phyloP scores from a whole-genome alignment of 1,139 yeast species.

The Blastobotrys arbuscula region DNA sequence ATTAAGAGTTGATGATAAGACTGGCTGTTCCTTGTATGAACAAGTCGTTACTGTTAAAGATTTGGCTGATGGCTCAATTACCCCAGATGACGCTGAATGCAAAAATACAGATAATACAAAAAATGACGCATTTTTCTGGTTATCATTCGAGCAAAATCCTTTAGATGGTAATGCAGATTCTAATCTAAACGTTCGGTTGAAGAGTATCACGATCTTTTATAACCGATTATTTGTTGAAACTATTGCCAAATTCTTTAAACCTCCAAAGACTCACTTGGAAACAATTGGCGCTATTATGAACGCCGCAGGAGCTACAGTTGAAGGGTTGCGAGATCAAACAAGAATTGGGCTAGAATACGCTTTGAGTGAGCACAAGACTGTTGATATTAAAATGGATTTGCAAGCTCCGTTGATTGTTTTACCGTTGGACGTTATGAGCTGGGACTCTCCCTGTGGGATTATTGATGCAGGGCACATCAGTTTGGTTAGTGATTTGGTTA shows the following conservation, averaged over 20 bases:
- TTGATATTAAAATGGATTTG: conserved; percentile 76
- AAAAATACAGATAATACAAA: conserved; percentile 20
- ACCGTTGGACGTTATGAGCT: conserved; percentile 73
- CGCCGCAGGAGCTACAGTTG: conserved; percentile 94
- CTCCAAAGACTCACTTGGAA: conserved; percentile 80
- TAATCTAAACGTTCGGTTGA: conserved; percentile 61
- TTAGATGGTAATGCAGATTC: conserved; percentile 80
- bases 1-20: conserved; percentile 82
- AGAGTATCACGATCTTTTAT: conserved; percentile 85
- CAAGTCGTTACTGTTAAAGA: conserved; percentile 87
- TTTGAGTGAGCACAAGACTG: conserved; percentile 86
- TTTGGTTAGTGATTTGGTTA: conserved; percentile 74
- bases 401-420: conserved; percentile 92
- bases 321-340: conserved; percentile 84
- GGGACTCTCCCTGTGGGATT: conserved; percentile 84
- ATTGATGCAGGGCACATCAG: conserved; percentile 96
- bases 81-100: conserved; percentile 14
- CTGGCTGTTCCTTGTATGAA: conserved; percentile 64
- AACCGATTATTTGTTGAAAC: conserved; percentile 78
- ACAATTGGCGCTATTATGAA: conserved; percentile 88
- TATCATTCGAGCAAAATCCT: conserved; percentile 82
- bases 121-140: conserved; percentile 66
- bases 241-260: conserved; percentile 68
- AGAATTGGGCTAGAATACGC: conserved; percentile 91
- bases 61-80: conserved; percentile 28